Percentiles rank a stretch among this genome's conserved stretches.
Conservation (phyloP, 257 asterid genomes). For the Rhazya stricta region DNA sequence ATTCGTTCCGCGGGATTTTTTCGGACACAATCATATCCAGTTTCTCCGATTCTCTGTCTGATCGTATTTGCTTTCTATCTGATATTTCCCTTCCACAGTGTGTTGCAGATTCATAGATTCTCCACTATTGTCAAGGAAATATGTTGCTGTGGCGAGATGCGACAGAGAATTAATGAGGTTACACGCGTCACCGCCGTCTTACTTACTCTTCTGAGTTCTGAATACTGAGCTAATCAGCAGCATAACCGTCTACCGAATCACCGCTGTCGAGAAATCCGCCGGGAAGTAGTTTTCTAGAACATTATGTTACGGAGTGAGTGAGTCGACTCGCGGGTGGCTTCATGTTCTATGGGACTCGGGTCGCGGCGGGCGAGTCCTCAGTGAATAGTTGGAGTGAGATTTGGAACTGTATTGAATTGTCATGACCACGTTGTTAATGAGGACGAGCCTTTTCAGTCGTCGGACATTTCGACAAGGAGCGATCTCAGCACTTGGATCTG, state of each 20-base stretch:
- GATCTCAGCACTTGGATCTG: conserved; percentile 53
- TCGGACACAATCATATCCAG: not conserved
- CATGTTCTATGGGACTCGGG: not conserved
- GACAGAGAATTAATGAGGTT: not conserved
- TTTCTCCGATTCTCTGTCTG: not conserved
- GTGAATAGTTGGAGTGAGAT: not conserved
- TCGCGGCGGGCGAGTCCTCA: not conserved
- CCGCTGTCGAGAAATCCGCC: not conserved
- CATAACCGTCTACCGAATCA: not conserved
- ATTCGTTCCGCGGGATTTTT: not conserved
- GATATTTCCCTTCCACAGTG: not conserved
- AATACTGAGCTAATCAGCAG: not conserved
- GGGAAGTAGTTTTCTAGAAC: not conserved
- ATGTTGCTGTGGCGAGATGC: not conserved
- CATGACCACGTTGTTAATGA: conserved; percentile 25
- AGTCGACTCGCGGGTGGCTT: not conserved
- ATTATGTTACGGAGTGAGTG: not conserved
- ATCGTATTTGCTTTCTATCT: not conserved
- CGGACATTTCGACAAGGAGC: conserved; percentile 69
- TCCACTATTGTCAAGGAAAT: not conserved
- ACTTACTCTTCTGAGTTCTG: not conserved
- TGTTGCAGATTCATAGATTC: not conserved
- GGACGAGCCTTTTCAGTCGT: conserved; percentile 64
- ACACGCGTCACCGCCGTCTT: not conserved
- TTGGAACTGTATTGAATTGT: not conserved